phyloP scores from a whole-genome alignment of 805 yeast genomes.

The Candida argentea region DNA sequence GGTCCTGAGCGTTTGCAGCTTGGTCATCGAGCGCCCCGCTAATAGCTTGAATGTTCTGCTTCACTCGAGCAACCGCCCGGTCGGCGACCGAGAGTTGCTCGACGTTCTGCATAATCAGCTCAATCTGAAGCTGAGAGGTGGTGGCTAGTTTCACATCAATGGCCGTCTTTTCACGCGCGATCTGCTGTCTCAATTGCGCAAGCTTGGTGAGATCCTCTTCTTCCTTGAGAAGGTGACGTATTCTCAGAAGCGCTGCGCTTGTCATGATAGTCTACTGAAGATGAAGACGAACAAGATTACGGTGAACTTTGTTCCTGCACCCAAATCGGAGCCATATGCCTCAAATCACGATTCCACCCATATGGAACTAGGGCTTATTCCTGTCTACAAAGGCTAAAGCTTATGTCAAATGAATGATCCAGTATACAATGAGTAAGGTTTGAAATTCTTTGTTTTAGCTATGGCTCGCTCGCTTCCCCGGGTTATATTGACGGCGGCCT shows the following conservation, averaged over 20 bases:
- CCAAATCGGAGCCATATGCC: too few species aligned
- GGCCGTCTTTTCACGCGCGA: slow-evolving; percentile 60
- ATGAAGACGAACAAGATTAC: background rate
- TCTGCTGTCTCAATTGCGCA: slow-evolving; percentile 40
- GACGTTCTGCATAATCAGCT: slow-evolving; percentile 43
- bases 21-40: slow-evolving; percentile 50
- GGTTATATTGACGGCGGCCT: too few species aligned
- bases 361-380: too few species aligned
- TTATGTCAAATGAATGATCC: too few species aligned
- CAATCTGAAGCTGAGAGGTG: slow-evolving; percentile 57
- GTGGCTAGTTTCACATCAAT: slow-evolving; percentile 66
- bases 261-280: too few species aligned
- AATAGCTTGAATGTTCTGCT: slow-evolving; percentile 27
- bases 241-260: slow-evolving; percentile 30
- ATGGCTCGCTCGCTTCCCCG: too few species aligned
- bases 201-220: slow-evolving; percentile 50
- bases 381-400: too few species aligned
- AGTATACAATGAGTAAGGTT: too few species aligned
- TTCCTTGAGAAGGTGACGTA: slow-evolving; percentile 28
- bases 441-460: too few species aligned
- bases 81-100: slow-evolving; percentile 37
- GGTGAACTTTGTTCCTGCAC: background rate
- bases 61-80: slow-evolving; percentile 25
- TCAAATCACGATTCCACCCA: too few species aligned
- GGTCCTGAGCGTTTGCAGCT: slow-evolving; percentile 49